Base-by-base conservation (phyloP, 75 land plant species). In the Sequoiadendron giganteum region DNA sequence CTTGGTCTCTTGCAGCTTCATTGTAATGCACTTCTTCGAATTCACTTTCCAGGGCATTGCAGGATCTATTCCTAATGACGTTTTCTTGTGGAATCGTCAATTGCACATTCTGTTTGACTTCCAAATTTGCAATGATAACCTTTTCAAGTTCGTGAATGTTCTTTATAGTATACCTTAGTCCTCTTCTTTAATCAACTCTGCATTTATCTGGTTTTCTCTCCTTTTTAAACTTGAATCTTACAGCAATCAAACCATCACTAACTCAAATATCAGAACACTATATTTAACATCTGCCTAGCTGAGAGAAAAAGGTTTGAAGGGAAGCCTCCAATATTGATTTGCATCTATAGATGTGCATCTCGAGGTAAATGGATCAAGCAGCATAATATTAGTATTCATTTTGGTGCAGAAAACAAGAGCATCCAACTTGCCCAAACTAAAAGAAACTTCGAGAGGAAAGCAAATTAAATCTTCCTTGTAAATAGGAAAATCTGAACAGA, bases 401-500 rank as follows among this genome's bases (percentile, higher is more conserved):
- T 95, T 92, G 3, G 89, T 92, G 89, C 97, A 95, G 49, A 95
- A 85, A 25, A 95, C 95, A 80, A 97, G 90, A 6, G 95, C 95
- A 2, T 97, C 97, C 5, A 95, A 81, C 84, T 95, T 97, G 14
- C 96, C 97, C 39, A 95, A 85, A 16, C 90, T 87, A 3, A 34
- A 77, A 13, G 96, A 91, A 73, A 94, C 94, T 68, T 95, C 94
- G 10, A 92, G 96, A 10, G 97, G 96, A 8, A 97, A 90, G 55
- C 96, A 97, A 28, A 95, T 87, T 85, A 95, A 86, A 85, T 95
- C 97, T 86, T 97, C 96, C 52, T 94, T 94, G 88, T 96, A 97
- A 52, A 97, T 85, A 0, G 96, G 97, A 87, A 90, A 14, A 95
- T 95, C 87, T 95, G 95, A 55, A 97, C 95, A 4, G 95, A 93